Conservation (phyloP, 208 protist genomes). For the Porcisia deanei region DNA sequence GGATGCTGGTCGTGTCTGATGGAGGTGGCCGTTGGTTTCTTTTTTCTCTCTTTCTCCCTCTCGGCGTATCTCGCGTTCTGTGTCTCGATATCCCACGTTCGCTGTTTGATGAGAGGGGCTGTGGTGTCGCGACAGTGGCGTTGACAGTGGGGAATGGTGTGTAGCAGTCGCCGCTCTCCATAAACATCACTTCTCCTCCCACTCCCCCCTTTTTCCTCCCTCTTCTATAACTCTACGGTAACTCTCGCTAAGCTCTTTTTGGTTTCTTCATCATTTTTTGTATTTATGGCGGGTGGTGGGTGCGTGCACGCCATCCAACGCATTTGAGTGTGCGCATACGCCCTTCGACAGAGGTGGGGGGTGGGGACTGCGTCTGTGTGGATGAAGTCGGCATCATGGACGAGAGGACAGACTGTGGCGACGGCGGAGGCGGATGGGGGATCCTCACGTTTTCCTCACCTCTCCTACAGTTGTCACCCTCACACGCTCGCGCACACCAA, state of each 20-base stretch:
- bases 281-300: background rate
- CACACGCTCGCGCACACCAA: background rate
- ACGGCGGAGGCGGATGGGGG: too few species aligned
- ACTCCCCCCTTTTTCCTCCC: background rate
- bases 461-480: background rate
- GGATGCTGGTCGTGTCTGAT: conserved; percentile 1
- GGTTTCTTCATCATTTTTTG: background rate
- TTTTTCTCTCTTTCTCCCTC: background rate
- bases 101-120: background rate
- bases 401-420: background rate
- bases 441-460: too few species aligned
- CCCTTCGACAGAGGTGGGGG: background rate
- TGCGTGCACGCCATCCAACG: background rate
- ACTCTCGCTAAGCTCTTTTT: background rate
- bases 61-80: background rate
- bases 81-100: background rate
- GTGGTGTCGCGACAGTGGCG: background rate
- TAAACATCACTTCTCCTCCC: background rate
- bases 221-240: conserved; percentile 3
- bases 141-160: background rate
- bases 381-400: background rate
- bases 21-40: background rate
- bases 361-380: background rate
- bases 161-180: background rate
- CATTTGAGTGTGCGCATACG: background rate